phyloP scores from a whole-genome alignment of 768 basidiomycete species.

The Lactifluus pinguis region DNA sequence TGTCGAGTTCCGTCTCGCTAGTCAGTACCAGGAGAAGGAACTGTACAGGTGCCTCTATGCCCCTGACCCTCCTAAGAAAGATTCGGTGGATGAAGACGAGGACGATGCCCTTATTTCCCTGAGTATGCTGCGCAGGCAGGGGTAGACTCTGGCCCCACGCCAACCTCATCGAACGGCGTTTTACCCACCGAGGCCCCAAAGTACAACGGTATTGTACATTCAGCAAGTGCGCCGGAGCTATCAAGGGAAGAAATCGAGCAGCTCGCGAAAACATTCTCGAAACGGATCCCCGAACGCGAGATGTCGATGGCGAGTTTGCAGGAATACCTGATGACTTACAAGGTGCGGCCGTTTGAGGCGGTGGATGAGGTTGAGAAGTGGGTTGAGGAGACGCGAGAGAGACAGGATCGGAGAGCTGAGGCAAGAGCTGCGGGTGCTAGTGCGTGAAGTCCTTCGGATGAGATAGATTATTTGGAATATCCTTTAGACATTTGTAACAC shows the following conservation, averaged over 20 bases:
- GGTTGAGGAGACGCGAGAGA: conserved; percentile 37
- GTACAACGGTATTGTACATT: conserved; percentile 7
- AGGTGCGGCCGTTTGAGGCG: conserved; percentile 49
- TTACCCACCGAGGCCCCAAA: not conserved
- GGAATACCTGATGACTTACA: conserved; percentile 63
- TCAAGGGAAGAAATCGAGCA: conserved; percentile 30
- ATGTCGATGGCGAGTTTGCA: conserved; percentile 38
- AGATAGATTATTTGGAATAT: too few relatives aligned
- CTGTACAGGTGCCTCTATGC: conserved; percentile 63
- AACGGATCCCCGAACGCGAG: conserved; percentile 38
- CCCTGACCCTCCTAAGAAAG: conserved; percentile 28
- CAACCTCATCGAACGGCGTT: not conserved
- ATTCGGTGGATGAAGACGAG: conserved; percentile 21
- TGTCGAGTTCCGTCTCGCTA: conserved; percentile 66
- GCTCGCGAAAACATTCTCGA: conserved; percentile 40
- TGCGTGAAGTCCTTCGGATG: too few relatives aligned
- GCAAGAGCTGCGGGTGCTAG: too few relatives aligned
- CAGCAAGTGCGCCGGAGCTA: conserved; percentile 30
- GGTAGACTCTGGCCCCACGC: not conserved
- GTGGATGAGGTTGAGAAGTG: conserved; percentile 36
- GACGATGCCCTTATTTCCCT: conserved; percentile 19
- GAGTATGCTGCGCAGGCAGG: conserved; percentile 9
- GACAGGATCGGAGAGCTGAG: conserved; percentile 20
- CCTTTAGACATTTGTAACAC: too few relatives aligned
- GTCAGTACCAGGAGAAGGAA: conserved; percentile 53